These are phyloP conservation scores for Pythium sp. DNA, from an alignment of 352 stramenopile genomes.

Conservation along the genomic window DNA sequence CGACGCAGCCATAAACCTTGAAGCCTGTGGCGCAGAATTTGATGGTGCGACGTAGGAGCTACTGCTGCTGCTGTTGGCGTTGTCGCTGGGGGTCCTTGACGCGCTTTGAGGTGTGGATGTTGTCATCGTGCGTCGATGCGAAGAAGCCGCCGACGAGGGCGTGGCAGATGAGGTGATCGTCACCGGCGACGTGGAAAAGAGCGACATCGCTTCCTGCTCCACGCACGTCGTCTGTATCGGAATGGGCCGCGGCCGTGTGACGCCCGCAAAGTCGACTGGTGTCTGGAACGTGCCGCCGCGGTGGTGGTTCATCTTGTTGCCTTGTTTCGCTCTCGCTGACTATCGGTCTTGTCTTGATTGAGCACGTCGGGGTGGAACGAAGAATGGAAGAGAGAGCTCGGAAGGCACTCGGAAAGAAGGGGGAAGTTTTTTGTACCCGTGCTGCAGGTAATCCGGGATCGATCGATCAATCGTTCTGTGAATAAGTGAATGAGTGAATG, in stretches of 20 bases:
- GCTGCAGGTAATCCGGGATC: background rate
- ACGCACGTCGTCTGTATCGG: background rate
- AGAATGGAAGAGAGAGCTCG: conserved; percentile 7
- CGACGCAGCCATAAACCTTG: conserved; percentile 1
- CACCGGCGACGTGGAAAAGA: conserved; percentile 18
- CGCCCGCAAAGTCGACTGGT: background rate
- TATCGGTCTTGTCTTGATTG: background rate
- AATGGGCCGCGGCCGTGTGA: conserved; percentile 8
- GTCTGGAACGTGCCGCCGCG: background rate
- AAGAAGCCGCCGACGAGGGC: background rate
- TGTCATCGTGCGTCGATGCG: background rate
- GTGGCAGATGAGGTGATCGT: conserved; percentile 5
- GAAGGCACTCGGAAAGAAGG: background rate
- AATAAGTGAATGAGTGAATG: conserved; percentile 5
- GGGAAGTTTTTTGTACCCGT: conserved; percentile 11
- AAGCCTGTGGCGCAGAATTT: conserved; percentile 10
- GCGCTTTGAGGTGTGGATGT: background rate
- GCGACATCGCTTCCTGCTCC: conserved; percentile 10
- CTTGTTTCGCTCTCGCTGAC: background rate
- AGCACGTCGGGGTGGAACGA: conserved; percentile 12
- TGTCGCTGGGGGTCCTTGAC: background rate
- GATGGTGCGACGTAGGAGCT: conserved; percentile 9
- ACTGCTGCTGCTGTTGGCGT: background rate
- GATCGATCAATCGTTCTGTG: conserved; percentile 1
- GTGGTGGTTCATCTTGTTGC: background rate